Evolutionary conservation across 345 rosid species (phyloP), one percentile per base, ranked within the genome.

Genomic region (Cochlearia excelsa): DNA sequence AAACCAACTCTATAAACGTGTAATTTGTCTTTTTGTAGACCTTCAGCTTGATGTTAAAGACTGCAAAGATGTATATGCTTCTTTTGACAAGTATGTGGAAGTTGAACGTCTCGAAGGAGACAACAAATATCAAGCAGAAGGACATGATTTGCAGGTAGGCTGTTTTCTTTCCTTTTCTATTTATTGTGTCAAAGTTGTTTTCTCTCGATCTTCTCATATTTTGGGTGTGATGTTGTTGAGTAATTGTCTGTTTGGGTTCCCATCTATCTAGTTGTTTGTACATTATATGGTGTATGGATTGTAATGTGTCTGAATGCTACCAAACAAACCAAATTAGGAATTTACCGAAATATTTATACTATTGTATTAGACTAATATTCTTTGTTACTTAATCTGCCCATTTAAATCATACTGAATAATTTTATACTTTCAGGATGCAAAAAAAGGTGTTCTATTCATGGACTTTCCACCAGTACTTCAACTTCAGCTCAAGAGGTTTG

Each of bases 1-100:
- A 47, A 53, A 46, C 64, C 51, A 67, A 52, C 51, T 61, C 28
- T 42, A 43, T 47, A 26, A 28, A 33, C 58, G 53, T 63, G 38
- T 40, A 30, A 29, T 44, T 69, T 62, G 31, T 66, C 76, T 30
- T 28, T 16, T 68, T 70, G 59, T 83, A 92, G 98, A 92, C 74
- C 94, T 92, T 55, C 98, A 92, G 75, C 98, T 92, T 77, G 98
- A 92, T 74, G 98, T 92, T 42, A 92, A 92, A 76, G 98, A 95
- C 60, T 92, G 97, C 71, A 82, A 80, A 49, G 98, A 92, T 16
- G 23, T 16, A 16, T 16, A 16, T 16, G 23, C 23, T 16, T 16
- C 23, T 16, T 16, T 16, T 16, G 23, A 16, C 23, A 16, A 16
- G 23, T 16, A 16, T 16, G 23, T 16, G 23, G 23, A 16, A 16